These are phyloP conservation scores for Lumnitzera racemosa DNA, from an alignment of 345 rosid genomes.

Conservation along the genomic window DNA sequence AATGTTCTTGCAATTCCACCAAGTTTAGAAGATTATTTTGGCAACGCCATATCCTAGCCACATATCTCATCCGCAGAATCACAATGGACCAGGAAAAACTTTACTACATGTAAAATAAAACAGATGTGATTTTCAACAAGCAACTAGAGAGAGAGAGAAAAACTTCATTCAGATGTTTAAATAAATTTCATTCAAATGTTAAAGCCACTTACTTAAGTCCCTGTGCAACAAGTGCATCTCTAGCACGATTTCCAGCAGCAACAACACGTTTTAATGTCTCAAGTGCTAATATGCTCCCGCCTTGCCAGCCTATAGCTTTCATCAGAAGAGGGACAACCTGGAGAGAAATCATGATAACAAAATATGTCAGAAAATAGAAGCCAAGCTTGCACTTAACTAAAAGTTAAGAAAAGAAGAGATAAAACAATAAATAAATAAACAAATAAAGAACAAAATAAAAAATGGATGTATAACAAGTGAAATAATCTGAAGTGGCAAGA, in stretches of 20 bases:
- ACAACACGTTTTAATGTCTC: slow-evolving; percentile 95
- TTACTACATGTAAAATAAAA: too few species aligned
- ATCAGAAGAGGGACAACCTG: slow-evolving; percentile 98
- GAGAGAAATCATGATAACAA: slow-evolving; percentile 2
- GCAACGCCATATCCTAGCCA: too few species aligned
- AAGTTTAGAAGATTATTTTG: too few species aligned
- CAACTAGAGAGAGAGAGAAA: too few species aligned
- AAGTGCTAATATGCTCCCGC: slow-evolving; percentile 97
- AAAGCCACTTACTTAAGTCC: slow-evolving; percentile 72
- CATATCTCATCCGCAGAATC: too few species aligned
- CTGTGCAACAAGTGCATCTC: slow-evolving; percentile 98
- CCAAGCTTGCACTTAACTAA: not conserved
- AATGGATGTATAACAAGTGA: too few species aligned
- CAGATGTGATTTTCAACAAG: too few species aligned
- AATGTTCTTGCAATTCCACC: too few species aligned
- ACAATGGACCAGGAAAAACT: too few species aligned
- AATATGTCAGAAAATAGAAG: slow-evolving; percentile 8
- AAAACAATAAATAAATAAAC: not conserved
- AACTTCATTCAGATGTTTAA: too few species aligned
- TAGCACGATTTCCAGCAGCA: slow-evolving; percentile 95
- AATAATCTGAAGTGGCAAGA: too few species aligned
- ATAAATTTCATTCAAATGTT: not conserved
- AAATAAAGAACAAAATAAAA: not conserved
- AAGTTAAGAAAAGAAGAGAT: not conserved
- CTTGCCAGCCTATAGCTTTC: slow-evolving; percentile 99